Evolutionary conservation across 345 rosid genomes (phyloP), one percentile per base, ranked within the genome.

Genomic region (Capsella bursapastoris): DNA sequence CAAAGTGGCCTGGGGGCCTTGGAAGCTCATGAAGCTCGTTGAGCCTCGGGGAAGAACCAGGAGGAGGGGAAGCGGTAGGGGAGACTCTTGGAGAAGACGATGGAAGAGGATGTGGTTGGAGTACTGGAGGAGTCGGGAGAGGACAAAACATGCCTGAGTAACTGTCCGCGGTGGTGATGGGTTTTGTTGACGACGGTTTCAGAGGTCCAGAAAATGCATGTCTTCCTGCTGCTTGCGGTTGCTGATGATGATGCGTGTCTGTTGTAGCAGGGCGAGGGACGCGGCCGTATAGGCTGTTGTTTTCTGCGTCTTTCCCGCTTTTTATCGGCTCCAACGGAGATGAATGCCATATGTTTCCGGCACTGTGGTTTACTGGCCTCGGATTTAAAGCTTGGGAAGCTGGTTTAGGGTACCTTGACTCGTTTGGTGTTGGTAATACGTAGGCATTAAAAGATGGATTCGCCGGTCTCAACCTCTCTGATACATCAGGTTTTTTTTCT

Each of bases 11-110:
- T 0, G 99, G 98, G 22, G 99, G 98, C 84, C 96, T 82, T 4
- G 99, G 99, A 81, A 96, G 99, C 83, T 89, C 86, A 57, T 96
- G 98, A 68, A 90, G 97, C 84, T 89, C 96, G 38, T 83, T 89
- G 60, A 82, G 84, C 66, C 88, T 87, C 27, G 96, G 98, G 60
- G 98, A 90, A 61, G 87, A 74, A 53, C 85, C 71, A 81, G 89
- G 41, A 89, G 98, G 99, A 38, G 99, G 99, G 44, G 98, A 96
- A 38, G 93, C 86, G 60, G 76, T 84, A 18, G 97, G 97, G 48
- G 95, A 92, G 65, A 68, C 83, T 79, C 83, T 87, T 57, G 95
- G 92, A 68, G 98, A 82, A 74, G 88, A 78, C 28, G 82, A 71
- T 56, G 81, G 67, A 65, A 78, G 90, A 71, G 80, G 81, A 83